Percentiles rank a stretch among this genome's conserved stretches.
Evolutionary conservation across 139 green algal species (phyloP).

Genomic region (Zygnema cylindricum): DNA sequence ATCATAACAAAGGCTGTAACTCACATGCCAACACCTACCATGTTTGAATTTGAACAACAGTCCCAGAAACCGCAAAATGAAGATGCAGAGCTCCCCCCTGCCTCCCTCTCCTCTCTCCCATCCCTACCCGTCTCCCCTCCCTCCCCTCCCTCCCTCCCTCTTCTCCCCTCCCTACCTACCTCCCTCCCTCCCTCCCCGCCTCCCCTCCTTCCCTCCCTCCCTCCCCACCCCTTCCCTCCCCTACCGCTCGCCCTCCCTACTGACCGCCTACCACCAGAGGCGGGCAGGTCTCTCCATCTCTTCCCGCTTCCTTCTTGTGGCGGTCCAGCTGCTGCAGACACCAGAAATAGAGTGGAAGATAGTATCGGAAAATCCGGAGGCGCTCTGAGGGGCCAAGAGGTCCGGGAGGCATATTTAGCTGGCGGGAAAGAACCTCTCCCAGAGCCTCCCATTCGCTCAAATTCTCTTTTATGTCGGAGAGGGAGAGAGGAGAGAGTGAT

Average conservation of each 20-base stretch:
- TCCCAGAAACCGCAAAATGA: background rate
- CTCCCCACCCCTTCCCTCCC: background rate
- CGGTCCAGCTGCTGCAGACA: constrained; percentile 44
- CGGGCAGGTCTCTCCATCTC: background rate
- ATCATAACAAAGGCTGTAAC: background rate
- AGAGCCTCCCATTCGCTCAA: constrained; percentile 13
- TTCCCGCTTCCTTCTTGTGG: constrained; percentile 16
- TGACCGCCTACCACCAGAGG: constrained; percentile 50
- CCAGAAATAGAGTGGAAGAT: constrained; percentile 60
- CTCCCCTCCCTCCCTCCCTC: background rate
- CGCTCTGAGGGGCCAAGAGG: background rate
- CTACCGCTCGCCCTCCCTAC: background rate
- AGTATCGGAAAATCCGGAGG: constrained; percentile 60
- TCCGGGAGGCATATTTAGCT: constrained; percentile 14
- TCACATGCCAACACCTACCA: background rate
- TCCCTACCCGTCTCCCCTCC: background rate
- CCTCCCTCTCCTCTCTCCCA: background rate
- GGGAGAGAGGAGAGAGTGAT: background rate
- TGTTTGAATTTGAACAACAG: background rate
- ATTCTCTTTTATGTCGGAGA: background rate
- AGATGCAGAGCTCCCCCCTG: background rate
- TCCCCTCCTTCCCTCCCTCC: background rate
- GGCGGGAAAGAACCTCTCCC: background rate
- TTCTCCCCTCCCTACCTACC: background rate
- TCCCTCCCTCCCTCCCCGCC: background rate